These are phyloP conservation scores for Alternaria triticimaculans DNA, from an alignment of 2,329 filamentous ascomycete genomes.

Conservation along the genomic window DNA sequence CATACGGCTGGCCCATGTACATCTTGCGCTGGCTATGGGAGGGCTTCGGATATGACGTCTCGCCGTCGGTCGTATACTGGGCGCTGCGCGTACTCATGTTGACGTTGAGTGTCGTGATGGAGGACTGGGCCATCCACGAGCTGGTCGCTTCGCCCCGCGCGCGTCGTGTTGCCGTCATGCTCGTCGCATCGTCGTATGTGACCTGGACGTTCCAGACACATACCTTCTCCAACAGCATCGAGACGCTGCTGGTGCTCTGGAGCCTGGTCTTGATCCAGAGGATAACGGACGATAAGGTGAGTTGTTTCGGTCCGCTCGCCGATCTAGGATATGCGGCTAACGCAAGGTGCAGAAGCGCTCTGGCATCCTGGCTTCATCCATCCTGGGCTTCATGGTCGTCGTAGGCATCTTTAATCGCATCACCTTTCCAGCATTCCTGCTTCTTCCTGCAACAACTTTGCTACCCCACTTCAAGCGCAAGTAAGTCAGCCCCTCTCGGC, in stretches of 20 bases:
- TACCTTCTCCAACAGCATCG: constrained; percentile 96
- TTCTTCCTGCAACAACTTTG: constrained; percentile 82
- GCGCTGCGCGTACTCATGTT: constrained; percentile 90
- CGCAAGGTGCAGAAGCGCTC: constrained; percentile 67
- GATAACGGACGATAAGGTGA: constrained; percentile 79
- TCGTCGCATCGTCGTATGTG: constrained; percentile 95
- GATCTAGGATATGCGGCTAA: constrained; percentile 40
- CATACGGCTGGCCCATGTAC: constrained; percentile 93
- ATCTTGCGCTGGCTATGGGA: constrained; percentile 91
- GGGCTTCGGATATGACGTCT: constrained; percentile 80
- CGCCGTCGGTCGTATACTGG: constrained; percentile 90
- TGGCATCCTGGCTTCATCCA: constrained; percentile 74
- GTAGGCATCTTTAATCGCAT: constrained; percentile 96
- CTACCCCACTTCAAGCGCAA: constrained; percentile 84
- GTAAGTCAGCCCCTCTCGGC: constrained; percentile 57
- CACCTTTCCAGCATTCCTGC: constrained; percentile 90
- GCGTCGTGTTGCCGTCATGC: constrained; percentile 76
- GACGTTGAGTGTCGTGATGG: constrained; percentile 89
- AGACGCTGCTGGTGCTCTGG: constrained; percentile 93
- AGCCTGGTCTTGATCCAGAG: constrained; percentile 89
- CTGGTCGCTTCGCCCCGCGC: constrained; percentile 75
- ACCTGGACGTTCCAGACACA: constrained; percentile 99
- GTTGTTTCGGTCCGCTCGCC: constrained; percentile 42
- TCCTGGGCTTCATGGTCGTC: constrained; percentile 81
- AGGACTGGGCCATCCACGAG: constrained; percentile 97